Conservation (phyloP, 805 yeast species). For the Wickerhamiella slavikovae region DNA sequence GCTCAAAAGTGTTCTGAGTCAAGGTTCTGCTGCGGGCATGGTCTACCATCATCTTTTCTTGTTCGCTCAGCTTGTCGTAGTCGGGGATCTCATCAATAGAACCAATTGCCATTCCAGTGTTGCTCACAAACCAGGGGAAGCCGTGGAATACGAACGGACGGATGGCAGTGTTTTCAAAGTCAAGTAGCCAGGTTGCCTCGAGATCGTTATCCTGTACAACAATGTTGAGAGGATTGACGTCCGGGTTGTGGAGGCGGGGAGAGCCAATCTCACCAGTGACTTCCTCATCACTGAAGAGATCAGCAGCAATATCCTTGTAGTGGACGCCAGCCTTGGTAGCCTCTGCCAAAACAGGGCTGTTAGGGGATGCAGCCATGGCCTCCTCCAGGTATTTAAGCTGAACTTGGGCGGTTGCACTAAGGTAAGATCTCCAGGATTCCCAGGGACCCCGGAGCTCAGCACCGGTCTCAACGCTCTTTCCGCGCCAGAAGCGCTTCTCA, state of each 20-base stretch:
- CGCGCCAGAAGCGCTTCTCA: constrained; percentile 60
- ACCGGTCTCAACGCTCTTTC: constrained; percentile 31
- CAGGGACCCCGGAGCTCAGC: constrained; percentile 56
- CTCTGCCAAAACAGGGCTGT: constrained; percentile 18
- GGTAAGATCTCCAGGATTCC: constrained; percentile 41
- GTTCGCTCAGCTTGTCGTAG: constrained; percentile 42
- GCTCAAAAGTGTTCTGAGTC: constrained; percentile 79
- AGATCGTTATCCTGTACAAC: constrained; percentile 21
- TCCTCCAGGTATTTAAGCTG: constrained; percentile 42
- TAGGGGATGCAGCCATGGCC: constrained; percentile 34
- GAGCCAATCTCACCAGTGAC: constrained; percentile 36
- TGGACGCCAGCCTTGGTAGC: constrained; percentile 33
- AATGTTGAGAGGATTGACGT: constrained; percentile 80
- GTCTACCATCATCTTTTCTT: constrained; percentile 60
- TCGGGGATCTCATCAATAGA: constrained; percentile 56
- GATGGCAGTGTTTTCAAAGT: constrained; percentile 62
- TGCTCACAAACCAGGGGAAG: constrained; percentile 68
- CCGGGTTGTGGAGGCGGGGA: constrained; percentile 63
- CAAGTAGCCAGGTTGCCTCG: constrained; percentile 34
- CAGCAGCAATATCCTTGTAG: constrained; percentile 33
- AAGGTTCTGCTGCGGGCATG: constrained; percentile 80
- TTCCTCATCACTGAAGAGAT: constrained; percentile 31
- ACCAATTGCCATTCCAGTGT: constrained; percentile 76
- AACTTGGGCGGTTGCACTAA: constrained; percentile 40
- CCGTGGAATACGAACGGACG: constrained; percentile 65